These are phyloP conservation scores for Desmodesmus armatus DNA, from an alignment of 139 green algal genomes.

Conservation along the genomic window DNA sequence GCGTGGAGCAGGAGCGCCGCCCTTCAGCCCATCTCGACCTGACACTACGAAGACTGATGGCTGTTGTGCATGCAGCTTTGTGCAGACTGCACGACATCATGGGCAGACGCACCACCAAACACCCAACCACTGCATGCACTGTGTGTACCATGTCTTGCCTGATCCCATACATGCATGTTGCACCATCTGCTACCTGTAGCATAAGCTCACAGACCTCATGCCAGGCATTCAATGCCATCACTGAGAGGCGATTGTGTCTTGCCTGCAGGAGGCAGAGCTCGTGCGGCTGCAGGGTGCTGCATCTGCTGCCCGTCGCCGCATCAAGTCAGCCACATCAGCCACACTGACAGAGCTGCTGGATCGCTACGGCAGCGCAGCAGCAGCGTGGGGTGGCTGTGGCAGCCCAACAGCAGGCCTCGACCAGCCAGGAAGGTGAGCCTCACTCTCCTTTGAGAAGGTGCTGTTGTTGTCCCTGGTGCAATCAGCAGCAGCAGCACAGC, in stretches of 20 bases:
- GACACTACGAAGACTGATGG: no score
- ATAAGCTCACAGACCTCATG: not conserved
- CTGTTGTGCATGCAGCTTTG: no score
- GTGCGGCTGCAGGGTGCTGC: slow-evolving; percentile 32
- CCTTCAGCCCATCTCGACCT: no score
- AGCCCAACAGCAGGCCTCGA: not conserved
- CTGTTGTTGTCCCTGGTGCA: not conserved
- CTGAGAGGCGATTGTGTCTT: not conserved
- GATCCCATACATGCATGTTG: not conserved
- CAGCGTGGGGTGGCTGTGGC: slow-evolving; percentile 6
- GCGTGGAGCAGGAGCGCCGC: no score
- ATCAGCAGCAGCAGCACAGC: not conserved
- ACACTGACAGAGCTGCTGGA: slow-evolving; percentile 32
- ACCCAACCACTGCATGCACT: not conserved
- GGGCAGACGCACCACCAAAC: not conserved
- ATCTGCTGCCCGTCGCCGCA: slow-evolving; percentile 5
- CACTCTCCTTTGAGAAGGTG: no score
- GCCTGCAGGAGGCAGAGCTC: slow-evolving; percentile 35
- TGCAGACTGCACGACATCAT: not conserved
- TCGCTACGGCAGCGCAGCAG: slow-evolving; percentile 22
- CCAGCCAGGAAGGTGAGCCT: not conserved
- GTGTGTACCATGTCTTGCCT: not conserved
- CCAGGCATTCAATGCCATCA: not conserved
- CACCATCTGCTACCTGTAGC: not conserved
- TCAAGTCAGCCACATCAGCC: slow-evolving; percentile 29